Base-by-base conservation (phyloP, 306 rosid species). In the Vigna unguiculata region DNA sequence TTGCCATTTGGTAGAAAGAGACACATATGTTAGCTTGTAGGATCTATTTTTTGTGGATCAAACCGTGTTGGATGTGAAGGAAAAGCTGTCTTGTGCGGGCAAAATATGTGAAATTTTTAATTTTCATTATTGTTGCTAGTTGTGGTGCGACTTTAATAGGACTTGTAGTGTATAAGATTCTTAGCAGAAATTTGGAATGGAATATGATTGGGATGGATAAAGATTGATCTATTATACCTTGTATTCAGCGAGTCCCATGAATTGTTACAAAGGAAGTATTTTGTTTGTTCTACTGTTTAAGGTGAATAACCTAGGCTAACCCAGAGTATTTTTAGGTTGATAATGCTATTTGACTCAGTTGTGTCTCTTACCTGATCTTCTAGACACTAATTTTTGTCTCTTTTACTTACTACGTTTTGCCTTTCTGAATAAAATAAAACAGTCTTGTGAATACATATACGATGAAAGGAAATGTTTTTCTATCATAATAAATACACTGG, bases 111-210 rank as follows among this genome's bases (percentile, higher is more conserved):
- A 40, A 66, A 53, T 64, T 40, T 38, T 62, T 28, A 66, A 43
- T 55, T 47, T 67, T 41, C 34, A 59, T 76, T 9, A 57, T 9
- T 57, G 25, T 53, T 71, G 68, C 72, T 43, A 32, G 64, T 62
- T 19, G 10, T 57, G 75, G 52, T 69, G 22, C 36, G 78, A 77
- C 72, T 45, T 60, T 28, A 69, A 25, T 61, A 24, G 75, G 36
- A 25, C 25, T 62, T 7, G 69, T 74, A 47, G 58, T 75, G 55
- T 53, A 21, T 53, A 74, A 47, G 76, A 48, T 49, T 47, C 15
- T 9, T 61, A 59, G 34, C 25, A 30, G 59, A 43, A 46, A 34
- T 36, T 77, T 46, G n/a, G 49, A 22, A 36, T 60, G 51, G 46
- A 48, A 72, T 40, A 40, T 64, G 69, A 47, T 68, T 72, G 67